Percentiles rank a stretch among this genome's conserved stretches.
These are phyloP conservation scores for Linaria vulgaris DNA, from an alignment of 257 asterid species.

Conservation along the genomic window DNA sequence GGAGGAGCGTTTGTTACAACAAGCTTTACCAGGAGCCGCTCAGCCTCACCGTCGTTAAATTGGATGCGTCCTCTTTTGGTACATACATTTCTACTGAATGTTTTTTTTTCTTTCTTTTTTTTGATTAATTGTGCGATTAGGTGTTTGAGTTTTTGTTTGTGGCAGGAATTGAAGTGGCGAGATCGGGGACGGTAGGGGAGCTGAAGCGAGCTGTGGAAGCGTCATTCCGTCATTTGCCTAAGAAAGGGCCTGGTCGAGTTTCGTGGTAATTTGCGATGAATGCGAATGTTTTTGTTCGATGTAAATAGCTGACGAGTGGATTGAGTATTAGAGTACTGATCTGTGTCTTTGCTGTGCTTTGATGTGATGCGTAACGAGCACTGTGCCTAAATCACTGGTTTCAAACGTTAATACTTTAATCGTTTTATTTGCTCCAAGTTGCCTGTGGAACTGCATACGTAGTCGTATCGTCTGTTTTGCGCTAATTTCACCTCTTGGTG, in stretches of 20 bases:
- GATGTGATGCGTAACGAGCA: not conserved
- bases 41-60: constrained; percentile 61
- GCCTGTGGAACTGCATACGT: not conserved
- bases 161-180: constrained; percentile 65
- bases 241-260: constrained; percentile 56
- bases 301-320: constrained; percentile 13
- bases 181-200: constrained; percentile 65
- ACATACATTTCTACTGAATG: constrained; percentile 4
- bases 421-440: not conserved
- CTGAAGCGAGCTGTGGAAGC: constrained; percentile 78
- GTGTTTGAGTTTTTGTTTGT: too few relatives aligned
- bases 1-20: constrained; percentile 43
- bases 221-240: constrained; percentile 69
- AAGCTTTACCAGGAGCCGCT: constrained; percentile 59
- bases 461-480: not conserved
- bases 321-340: not conserved
- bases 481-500: not conserved
- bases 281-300: not conserved
- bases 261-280: constrained; percentile 58
- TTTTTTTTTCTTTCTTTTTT: not conserved
- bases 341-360: not conserved
- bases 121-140: not conserved
- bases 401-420: not conserved
- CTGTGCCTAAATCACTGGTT: not conserved
- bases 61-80: constrained; percentile 84